Base-by-base conservation (phyloP, 768 basidiomycete genomes). In the Tephrocybe sp. region DNA sequence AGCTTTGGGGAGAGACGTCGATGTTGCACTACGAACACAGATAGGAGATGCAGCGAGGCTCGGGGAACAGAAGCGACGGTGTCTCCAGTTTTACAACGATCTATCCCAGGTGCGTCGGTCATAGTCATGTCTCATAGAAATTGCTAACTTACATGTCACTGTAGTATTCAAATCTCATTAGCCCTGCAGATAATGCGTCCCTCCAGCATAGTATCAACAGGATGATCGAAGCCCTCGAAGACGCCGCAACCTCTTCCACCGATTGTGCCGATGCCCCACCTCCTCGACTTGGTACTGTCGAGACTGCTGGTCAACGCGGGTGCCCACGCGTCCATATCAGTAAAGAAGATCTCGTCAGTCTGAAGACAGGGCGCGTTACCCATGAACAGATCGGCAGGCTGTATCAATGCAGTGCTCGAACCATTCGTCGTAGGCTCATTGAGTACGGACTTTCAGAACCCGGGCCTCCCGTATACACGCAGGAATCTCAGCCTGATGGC, bases 391-490 rank as follows among this genome's bases (percentile, higher is more conserved):
- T 56, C 34, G 51, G 45, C 9, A 29, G 22, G 9, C 18, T 52
- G 10, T 53, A 50, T 30, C n/a, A 16, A 11, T 54, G 53, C 25
- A 50, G 47, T 23, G 48, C 53, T 13, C 30, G 55, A 23, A 58
- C 59, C 34, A 56, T 61, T 45, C 46, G 57, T 6, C 40, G 47
- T 11, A 37, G 53, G 6, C 40, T 57, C n/a, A 10, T 58, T 12
- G 57, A 54, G 44, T 58, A 38, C 49, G 57, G 53, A n/a, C 23
- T 58, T 12, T 48, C 49, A 4, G 22, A 13, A 16, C 46, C 54
- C 8, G 50, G 57, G 11, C 59, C 59, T 18, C 54, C 57, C 4
- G 55, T 61, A 7, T 61, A 58, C 42, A 42, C 51, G 13, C 34
- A 50, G 1, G 25, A 51, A 19, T 23, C 24, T 5, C 50, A 56